Evolutionary conservation across 164 flowering plant genomes (phyloP), one percentile per base, ranked within the genome.

Genomic region (Sedum album): DNA sequence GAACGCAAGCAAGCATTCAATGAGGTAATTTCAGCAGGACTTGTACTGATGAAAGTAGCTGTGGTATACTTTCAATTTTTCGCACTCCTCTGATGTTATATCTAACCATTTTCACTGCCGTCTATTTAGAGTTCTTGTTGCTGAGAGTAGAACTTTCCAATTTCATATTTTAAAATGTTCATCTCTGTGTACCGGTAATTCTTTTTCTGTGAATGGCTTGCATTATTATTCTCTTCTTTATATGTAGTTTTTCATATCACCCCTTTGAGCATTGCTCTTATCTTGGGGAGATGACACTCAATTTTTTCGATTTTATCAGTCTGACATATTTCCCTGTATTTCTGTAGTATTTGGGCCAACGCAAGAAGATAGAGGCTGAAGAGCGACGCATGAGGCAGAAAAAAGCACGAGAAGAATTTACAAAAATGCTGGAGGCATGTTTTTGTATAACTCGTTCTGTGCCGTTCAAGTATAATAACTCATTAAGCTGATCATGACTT

Each of bases 1-100:
- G 99, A 95, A 78, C 81, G 97, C 73, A 95, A 95, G 83, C 97
- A 92, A 79, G 96, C 99, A 26, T 95, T 95, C 80, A 85, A 90
- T 75, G 97, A 95, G 96, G 99, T 95, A 79, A 38, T 30, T 35
- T 15, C 64, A 53, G 7, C 17, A 65, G 17, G 30, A 36, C 18
- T 21, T 23, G 30, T 65, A 35, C 30, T 65, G 67, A 41, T 38
- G 23, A 15, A 35, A 21, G 15, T 6, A 65, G 17, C 8, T 6
- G 13, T 38, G 67, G 1, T 64, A 3, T 0, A 65, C 28, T 25
- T 6, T 18, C 30, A 35, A 36, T 36, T 14, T 36, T 17, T 21
- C 1, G 26, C 30, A 65, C 26, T 13, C 42, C 11, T 17, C 14
- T 31, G 18, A 35, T 51, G 26, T 57, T 57, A 1, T 0, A 33